Evolutionary conservation across 345 rosid genomes (phyloP), one percentile per base, ranked within the genome.

Genomic region (Citrus maxima): DNA sequence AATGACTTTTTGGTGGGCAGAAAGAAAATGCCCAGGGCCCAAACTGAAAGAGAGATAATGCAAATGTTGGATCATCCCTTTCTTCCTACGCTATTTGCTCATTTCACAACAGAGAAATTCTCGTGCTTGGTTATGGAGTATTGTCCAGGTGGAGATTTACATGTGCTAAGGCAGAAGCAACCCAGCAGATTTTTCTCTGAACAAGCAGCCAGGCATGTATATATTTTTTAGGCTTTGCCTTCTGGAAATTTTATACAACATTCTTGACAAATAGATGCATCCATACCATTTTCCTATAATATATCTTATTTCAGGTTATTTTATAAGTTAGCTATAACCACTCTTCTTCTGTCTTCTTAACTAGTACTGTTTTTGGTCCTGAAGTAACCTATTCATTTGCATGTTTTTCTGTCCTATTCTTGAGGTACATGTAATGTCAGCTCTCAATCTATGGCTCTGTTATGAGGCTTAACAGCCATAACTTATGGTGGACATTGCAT

Each of bases 31-130:
- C 64, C 86, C 0, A 87, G 97, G 83, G 93, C 93, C 7, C 89
- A 87, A 88, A 92, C 94, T 35, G 97, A 92, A 80, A 89, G 87
- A 80, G 94, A 88, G 87, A 92, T 92, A 35, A 54, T 92, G 86
- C 92, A 89, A 79, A 92, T 90, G 90, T 85, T 92, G 73, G 97
- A 92, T 85, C 97, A 92, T 81, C 97, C 97, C 51, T 92, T 92
- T 84, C 92, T 92, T 68, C 95, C 97, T 10, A 92, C 97, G 4
- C 80, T 92, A 19, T 92, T 89, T 85, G 88, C 90, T 22, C 88
- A 88, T 82, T 88, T 92, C 71, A 70, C 85, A 0, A 89, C 93
- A 2, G 97, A 92, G 21, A 89, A 88, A 74, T 85, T 84, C 74
- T 90, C 94, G 1, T 89, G 95, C 85, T 85, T 90, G 86, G 92